Evolutionary conservation across 495 filamentous ascomycete species (phyloP).

Genomic region (Antarctomyces pellizariae): DNA sequence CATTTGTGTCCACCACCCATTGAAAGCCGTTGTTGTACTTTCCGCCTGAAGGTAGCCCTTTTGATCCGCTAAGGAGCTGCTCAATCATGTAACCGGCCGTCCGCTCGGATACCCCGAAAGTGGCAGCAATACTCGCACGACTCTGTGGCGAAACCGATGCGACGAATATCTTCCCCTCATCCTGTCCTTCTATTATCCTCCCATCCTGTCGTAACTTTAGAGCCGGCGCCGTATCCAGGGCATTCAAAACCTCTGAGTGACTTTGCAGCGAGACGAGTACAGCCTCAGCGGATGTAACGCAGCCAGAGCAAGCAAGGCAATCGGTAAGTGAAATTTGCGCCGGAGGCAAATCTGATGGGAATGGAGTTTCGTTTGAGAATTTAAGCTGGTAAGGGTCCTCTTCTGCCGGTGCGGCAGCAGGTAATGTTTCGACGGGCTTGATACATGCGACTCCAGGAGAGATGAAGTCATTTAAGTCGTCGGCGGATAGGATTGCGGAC

Average conservation of each 20-base stretch:
- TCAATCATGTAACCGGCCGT: slow-evolving; percentile 63
- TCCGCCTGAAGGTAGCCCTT: slow-evolving; percentile 44
- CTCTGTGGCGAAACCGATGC: slow-evolving; percentile 84
- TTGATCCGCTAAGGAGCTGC: slow-evolving; percentile 47
- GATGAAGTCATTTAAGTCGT: slow-evolving; percentile 98
- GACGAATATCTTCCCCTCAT: slow-evolving; percentile 49
- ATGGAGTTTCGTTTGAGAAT: slow-evolving; percentile 32
- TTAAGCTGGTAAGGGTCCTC: slow-evolving; percentile 44
- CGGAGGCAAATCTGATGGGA: slow-evolving; percentile 20
- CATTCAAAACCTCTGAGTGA: slow-evolving; percentile 68
- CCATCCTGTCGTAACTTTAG: slow-evolving; percentile 16
- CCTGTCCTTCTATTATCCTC: slow-evolving; percentile 7
- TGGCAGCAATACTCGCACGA: slow-evolving; percentile 66
- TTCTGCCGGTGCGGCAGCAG: slow-evolving; percentile 14
- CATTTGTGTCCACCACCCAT: slow-evolving; percentile 73
- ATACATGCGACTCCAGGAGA: slow-evolving; percentile 93
- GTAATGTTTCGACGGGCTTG: slow-evolving; percentile 85
- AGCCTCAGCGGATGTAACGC: slow-evolving; percentile 91
- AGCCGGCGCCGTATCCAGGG: slow-evolving; percentile 42
- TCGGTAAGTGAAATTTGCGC: slow-evolving; percentile 93
- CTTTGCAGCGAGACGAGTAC: slow-evolving; percentile 83
- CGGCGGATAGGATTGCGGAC: slow-evolving; percentile 88
- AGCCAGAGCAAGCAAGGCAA: slow-evolving; percentile 91
- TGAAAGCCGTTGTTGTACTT: slow-evolving; percentile 53
- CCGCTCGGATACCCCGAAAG: slow-evolving; percentile 43